Evolutionary conservation across 805 yeast species (phyloP).

Genomic region (Wickerhamiella kazuoi): DNA sequence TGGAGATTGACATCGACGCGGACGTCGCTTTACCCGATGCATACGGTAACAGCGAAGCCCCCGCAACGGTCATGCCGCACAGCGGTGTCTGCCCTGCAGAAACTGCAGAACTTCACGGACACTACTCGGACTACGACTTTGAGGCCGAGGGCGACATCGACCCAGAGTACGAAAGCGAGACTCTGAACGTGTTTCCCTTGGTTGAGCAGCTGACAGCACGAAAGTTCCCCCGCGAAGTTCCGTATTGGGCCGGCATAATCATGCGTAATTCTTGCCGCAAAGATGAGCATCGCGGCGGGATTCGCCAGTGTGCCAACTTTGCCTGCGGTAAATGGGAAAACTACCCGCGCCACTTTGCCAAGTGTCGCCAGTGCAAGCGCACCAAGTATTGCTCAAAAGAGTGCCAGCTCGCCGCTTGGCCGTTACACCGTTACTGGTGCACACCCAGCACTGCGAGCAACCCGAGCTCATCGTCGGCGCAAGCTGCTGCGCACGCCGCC

Average conservation of each 20-base stretch:
- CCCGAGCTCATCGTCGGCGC: constrained; percentile 1
- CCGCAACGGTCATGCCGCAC: neutral
- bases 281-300: constrained; percentile 73
- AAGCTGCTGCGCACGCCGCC: neutral
- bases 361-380: constrained; percentile 83
- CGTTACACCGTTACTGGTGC: constrained; percentile 90
- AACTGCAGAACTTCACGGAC: neutral
- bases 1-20: constrained; percentile 3
- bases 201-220: constrained; percentile 77
- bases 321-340: constrained; percentile 91
- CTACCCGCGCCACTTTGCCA: constrained; percentile 79
- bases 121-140: constrained; percentile 21
- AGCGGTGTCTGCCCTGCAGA: neutral
- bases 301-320: constrained; percentile 86
- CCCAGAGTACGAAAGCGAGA: constrained; percentile 29
- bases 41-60: neutral
- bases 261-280: constrained; percentile 91
- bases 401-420: constrained; percentile 87
- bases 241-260: constrained; percentile 95
- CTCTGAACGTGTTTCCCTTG: constrained; percentile 59
- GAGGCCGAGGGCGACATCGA: constrained; percentile 23
- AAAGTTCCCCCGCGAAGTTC: constrained; percentile 57
- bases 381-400: constrained; percentile 88
- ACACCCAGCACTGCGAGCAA: constrained; percentile 8
- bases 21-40: constrained; percentile 6